phyloP scores from a whole-genome alignment of 73 alveolate species.

The Paramecium octaurelia region DNA sequence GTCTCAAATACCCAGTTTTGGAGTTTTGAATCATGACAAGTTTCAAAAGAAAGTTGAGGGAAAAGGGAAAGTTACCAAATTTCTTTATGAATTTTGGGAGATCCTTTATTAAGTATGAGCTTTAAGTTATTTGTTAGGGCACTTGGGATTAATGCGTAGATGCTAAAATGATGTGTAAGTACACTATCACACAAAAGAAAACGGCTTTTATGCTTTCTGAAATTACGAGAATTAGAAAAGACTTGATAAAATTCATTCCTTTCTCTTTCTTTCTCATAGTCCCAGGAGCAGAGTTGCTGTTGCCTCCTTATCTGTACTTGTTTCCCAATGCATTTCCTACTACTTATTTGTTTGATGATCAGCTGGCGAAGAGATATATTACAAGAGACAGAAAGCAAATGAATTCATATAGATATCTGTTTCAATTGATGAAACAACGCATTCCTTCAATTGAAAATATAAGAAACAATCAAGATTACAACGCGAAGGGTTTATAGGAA shows the following conservation, averaged over 20 bases:
- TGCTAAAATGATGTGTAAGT: background rate
- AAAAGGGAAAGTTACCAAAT: background rate
- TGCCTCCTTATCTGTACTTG: conserved; percentile 83
- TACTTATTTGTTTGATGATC: conserved; percentile 62
- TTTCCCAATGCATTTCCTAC: conserved; percentile 92
- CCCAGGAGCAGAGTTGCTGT: conserved; percentile 86
- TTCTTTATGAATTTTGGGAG: conserved; percentile 39
- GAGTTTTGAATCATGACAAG: conserved; percentile 29
- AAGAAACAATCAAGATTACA: conserved; percentile 48
- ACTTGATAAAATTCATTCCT: conserved; percentile 84
- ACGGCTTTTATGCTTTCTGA: conserved; percentile 54
- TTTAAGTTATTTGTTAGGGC: background rate
- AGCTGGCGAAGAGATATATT: background rate
- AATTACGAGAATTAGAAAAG: conserved; percentile 62
- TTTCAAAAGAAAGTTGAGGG: conserved; percentile 30
- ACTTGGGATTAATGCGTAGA: background rate
- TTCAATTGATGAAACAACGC: conserved; percentile 25
- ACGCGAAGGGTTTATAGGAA: conserved; percentile 30
- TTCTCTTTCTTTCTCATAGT: conserved; percentile 82
- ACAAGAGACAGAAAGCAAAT: conserved; percentile 50
- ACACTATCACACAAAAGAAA: background rate
- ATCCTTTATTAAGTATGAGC: background rate
- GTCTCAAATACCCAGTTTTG: background rate
- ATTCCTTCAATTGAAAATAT: conserved; percentile 49
- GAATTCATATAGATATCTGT: conserved; percentile 39